Evolutionary conservation across 495 filamentous ascomycete species (phyloP).

Genomic region (Neurospora sp.): DNA sequence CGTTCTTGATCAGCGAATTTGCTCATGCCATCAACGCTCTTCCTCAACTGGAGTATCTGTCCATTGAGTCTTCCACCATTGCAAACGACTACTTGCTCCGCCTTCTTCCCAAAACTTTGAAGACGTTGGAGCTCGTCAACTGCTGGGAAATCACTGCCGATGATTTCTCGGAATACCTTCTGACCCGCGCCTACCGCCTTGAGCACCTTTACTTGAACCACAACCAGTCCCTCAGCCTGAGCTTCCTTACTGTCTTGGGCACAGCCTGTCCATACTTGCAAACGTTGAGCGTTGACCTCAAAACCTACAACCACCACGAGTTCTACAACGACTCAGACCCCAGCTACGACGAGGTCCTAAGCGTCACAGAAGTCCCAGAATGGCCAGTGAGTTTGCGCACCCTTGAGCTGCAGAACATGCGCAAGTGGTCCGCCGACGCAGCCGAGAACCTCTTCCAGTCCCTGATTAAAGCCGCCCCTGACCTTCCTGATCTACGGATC

Average conservation of each 20-base stretch:
- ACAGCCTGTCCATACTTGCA: conserved; percentile 56
- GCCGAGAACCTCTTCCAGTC: conserved; percentile 70
- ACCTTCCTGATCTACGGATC: conserved; percentile 51
- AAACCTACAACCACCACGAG: conserved; percentile 48
- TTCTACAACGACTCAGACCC: conserved; percentile 54
- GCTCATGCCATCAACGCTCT: conserved; percentile 49
- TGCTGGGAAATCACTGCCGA: conserved; percentile 57
- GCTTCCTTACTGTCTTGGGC: conserved; percentile 54
- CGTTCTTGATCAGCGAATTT: conserved; percentile 33
- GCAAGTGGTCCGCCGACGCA: conserved; percentile 52
- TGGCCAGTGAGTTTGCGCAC: conserved; percentile 63
- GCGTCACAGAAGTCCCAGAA: conserved; percentile 47
- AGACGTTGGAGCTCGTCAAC: conserved; percentile 59
- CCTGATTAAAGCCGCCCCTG: conserved; percentile 55
- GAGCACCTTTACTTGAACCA: conserved; percentile 58
- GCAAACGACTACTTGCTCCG: conserved; percentile 49
- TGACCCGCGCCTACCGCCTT: conserved; percentile 50
- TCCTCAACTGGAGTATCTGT: conserved; percentile 49
- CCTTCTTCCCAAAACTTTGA: conserved; percentile 51
- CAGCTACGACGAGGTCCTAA: conserved; percentile 54
- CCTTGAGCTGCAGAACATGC: conserved; percentile 64
- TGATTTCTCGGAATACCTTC: conserved; percentile 49
- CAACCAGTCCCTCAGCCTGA: conserved; percentile 64
- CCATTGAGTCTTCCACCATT: conserved; percentile 58
- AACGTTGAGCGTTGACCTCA: conserved; percentile 61